phyloP scores from a whole-genome alignment of 371 early-diverging fungal genomes.

The Mortierella sp. region DNA sequence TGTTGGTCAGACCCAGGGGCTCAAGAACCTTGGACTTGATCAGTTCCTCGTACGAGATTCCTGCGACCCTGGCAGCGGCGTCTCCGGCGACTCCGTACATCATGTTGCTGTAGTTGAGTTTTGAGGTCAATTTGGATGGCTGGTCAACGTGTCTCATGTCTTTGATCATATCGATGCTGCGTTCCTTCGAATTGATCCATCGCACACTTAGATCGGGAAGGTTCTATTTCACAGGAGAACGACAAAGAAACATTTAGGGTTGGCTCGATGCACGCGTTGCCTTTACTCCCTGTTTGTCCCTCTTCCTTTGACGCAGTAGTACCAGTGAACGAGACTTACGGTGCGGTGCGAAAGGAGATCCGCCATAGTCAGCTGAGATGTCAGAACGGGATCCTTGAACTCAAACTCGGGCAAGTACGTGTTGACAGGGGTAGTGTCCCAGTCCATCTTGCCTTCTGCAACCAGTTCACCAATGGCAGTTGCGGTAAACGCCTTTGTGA shows the following conservation, averaged over 20 bases:
- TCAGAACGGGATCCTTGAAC: conserved; percentile 28
- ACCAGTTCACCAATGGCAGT: conserved; percentile 33
- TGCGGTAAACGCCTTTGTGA: conserved; percentile 41
- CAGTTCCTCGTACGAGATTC: conserved; percentile 17
- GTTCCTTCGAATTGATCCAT: conserved; percentile 4
- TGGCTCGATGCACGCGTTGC: neutral
- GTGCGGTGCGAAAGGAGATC: conserved; percentile 45
- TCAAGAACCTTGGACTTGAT: conserved; percentile 17
- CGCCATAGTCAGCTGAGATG: conserved; percentile 21
- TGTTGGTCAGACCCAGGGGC: conserved; percentile 14
- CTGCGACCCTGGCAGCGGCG: conserved; percentile 26
- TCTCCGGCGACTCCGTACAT: conserved; percentile 30
- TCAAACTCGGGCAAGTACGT: conserved; percentile 33
- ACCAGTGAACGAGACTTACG: neutral
- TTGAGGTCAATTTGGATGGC: neutral
- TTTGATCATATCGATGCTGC: conserved; percentile 9
- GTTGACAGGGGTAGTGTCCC: conserved; percentile 31
- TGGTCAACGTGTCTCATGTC: conserved; percentile 12
- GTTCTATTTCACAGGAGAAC: neutral
- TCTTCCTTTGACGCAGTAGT: neutral
- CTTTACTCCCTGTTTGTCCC: neutral
- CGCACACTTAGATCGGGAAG: neutral
- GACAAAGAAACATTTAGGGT: neutral
- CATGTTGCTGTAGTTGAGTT: conserved; percentile 18
- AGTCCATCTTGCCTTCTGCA: conserved; percentile 39